Conservation (phyloP, 2,329 filamentous ascomycete genomes). For the Ilyonectria robusta region DNA sequence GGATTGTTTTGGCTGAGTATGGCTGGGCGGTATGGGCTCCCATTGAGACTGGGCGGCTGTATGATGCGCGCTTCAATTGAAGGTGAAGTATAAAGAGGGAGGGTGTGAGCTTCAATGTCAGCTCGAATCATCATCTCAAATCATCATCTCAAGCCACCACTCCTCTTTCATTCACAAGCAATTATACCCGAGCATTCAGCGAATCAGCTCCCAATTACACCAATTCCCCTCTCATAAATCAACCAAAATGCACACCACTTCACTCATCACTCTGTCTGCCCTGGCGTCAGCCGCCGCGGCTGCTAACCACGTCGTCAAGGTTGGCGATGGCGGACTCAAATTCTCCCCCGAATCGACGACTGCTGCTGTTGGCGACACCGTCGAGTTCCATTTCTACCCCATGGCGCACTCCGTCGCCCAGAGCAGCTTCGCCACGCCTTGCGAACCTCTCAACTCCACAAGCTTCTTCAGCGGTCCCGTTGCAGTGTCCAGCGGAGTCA, state of each 20-base stretch:
- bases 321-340: constrained; percentile 52
- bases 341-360: constrained; percentile 67
- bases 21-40: background rate
- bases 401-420: constrained; percentile 74
- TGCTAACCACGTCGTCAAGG: constrained; percentile 44
- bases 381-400: constrained; percentile 62
- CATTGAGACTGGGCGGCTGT: background rate
- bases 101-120: background rate
- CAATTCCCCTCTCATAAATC: background rate
- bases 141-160: background rate
- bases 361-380: constrained; percentile 63
- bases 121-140: background rate
- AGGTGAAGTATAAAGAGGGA: background rate
- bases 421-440: constrained; percentile 72
- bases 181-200: background rate
- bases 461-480: constrained; percentile 60
- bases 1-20: background rate
- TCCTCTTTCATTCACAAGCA: background rate
- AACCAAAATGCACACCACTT: background rate
- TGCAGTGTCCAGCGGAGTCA: constrained; percentile 29
- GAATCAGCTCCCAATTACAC: background rate
- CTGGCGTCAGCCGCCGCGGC: background rate
- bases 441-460: constrained; percentile 65
- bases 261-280: background rate
- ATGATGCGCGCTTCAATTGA: background rate